phyloP scores from a whole-genome alignment of 2,329 filamentous ascomycete species.

The Fusarium sp. region DNA sequence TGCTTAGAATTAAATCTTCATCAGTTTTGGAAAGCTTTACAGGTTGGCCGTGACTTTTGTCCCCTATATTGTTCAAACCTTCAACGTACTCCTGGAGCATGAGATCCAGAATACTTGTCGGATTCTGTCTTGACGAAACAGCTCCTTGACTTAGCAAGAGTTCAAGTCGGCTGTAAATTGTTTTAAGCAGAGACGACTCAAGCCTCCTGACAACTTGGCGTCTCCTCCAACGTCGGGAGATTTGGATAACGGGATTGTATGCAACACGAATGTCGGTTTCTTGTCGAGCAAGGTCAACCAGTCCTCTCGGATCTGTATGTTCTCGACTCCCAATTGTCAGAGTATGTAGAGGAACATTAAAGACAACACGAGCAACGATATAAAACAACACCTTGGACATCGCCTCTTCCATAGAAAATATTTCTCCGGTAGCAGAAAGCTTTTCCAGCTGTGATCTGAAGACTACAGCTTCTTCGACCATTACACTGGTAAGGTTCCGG shows the following conservation, averaged over 20 bases:
- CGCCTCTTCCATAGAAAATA: conserved; percentile 30
- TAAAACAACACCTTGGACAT: conserved; percentile 4
- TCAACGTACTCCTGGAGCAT: conserved; percentile 23
- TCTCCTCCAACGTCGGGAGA: conserved; percentile 21
- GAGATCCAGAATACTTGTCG: conserved; percentile 28
- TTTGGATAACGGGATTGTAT: conserved; percentile 14
- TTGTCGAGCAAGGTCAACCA: conserved; percentile 13
- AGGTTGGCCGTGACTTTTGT: fast-evolving
- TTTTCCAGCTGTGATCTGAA: background rate
- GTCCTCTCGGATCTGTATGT: conserved; percentile 3
- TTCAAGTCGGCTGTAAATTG: background rate
- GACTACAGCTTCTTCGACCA: no score
- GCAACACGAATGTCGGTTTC: conserved; percentile 11
- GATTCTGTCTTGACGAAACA: conserved; percentile 17
- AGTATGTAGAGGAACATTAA: conserved; percentile 1
- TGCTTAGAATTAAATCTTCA: background rate
- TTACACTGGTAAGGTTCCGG: no score
- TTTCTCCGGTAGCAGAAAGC: background rate
- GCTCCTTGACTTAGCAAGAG: background rate
- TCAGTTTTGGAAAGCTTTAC: background rate
- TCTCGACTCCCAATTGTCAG: conserved; percentile 21
- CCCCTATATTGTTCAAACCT: background rate
- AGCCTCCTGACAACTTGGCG: conserved; percentile 1
- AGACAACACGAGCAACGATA: background rate
- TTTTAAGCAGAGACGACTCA: background rate